Evolutionary conservation across 805 yeast species (phyloP), one percentile per base, ranked within the genome.

Genomic region (Candida dajiaensis): DNA sequence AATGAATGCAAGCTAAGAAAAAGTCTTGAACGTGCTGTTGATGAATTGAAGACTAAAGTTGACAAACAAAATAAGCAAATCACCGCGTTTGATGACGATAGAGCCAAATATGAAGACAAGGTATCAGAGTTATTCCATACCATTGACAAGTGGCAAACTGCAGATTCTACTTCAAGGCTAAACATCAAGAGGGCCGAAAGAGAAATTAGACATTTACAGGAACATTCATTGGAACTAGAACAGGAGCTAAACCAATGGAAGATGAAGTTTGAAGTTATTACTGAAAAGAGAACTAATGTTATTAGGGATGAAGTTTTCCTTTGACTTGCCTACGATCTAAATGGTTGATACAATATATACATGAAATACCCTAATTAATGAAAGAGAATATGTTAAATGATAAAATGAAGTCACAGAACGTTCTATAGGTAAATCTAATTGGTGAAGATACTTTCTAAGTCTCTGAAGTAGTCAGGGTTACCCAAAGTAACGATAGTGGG

Each of bases 401-500:
- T 28, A 33, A 16, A 18, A 18, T 18, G 19, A 3, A 33, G 3
- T 8, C 4, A 20, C 16, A 33, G 36, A 33, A 33, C 20, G 20
- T 16, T 33, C 36, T 33, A 33, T 6, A 33, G 4, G 20, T n/a
- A 16, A 4, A 8, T 33, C 36, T 33, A 33, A 16, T 33, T 18
- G 20, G 36, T 4, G 20, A 33, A 33, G 12, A 33, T n/a, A 18
- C 36, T 33, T 18, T 33, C 36, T 12, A 33, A 18, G 9, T 33
- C 36, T 16, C 10, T 33, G 23, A 90, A 89, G 12, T 78, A 68
- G 38, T 81, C 89, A 58, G 95, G 77, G 44, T 85, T 81, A 45
- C 98, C 98, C 71, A 89, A 95, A 72, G 89, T 78, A 8, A 89
- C 94, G 26, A 89, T 72, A 1, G 96, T 85, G n/a, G 97, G 94